Evolutionary conservation across 1,284 basidiomycete genomes (phyloP).

Genomic region (Leccinum griseonigrum): DNA sequence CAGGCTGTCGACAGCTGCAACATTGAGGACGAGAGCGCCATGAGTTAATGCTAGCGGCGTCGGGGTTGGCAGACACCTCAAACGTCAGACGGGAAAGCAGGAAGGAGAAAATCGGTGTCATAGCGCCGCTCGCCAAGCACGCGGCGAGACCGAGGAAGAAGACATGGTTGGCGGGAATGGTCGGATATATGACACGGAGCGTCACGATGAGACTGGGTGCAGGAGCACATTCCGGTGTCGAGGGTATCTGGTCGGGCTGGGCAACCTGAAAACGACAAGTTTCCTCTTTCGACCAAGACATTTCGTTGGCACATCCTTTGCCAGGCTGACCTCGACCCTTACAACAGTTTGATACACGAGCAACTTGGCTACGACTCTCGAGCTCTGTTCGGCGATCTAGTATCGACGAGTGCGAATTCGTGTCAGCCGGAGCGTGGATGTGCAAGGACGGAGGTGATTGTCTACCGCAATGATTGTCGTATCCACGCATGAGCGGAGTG

Average conservation of each 20-base stretch:
- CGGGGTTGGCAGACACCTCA: conserved; percentile 71
- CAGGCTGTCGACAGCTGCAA: conserved; percentile 78
- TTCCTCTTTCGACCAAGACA: too few relatives aligned
- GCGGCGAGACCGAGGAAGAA: conserved; percentile 67
- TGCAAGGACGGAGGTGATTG: too few relatives aligned
- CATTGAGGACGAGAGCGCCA: conserved; percentile 65
- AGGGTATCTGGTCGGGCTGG: not conserved
- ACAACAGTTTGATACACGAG: too few relatives aligned
- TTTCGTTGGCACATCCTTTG: too few relatives aligned
- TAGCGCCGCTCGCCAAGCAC: conserved; percentile 71
- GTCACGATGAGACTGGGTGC: conserved; percentile 36
- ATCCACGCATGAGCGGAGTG: too few relatives aligned
- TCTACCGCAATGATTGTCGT: too few relatives aligned
- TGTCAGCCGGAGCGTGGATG: too few relatives aligned
- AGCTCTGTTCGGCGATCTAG: too few relatives aligned
- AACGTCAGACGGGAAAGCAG: conserved; percentile 82
- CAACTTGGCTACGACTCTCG: too few relatives aligned
- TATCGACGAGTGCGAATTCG: too few relatives aligned
- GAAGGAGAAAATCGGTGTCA: conserved; percentile 91
- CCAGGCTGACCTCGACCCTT: too few relatives aligned
- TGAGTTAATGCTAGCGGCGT: conserved; percentile 66
- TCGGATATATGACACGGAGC: conserved; percentile 63
- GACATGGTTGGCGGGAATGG: conserved; percentile 72
- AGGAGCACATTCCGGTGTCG: not conserved
- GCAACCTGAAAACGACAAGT: too few relatives aligned